Evolutionary conservation across 441 rosid species (phyloP), one percentile per base, ranked within the genome.

Genomic region (Populus hybrid): DNA sequence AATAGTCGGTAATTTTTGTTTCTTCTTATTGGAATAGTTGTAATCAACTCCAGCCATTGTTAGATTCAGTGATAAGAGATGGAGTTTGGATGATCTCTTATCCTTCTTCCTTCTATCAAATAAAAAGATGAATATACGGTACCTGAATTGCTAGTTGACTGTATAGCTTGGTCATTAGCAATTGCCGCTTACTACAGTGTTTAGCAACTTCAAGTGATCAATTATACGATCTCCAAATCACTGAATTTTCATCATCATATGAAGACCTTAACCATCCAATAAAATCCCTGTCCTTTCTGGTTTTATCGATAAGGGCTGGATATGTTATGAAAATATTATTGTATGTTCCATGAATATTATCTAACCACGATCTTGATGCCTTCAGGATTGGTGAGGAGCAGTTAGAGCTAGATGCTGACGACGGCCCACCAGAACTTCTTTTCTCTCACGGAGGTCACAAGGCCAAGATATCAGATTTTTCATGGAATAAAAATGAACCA

Each of bases 401-500:
- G 85, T 75, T 88, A 23, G 97, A 91, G 81, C 80, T 93, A 72
- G 97, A 94, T 83, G 95, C 91, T 1, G 94, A 93, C 61, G 98
- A 92, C 79, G 97, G 98, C 70, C 95, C 98, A 57, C 94, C 98
- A 0, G 99, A 93, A 85, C 91, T 93, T 57, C 92, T 93, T 1
- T 95, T 93, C 80, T 88, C 93, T 38, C 98, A 91, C 61, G 99
- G 97, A 63, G 98, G 99, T 61, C 99, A 95, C 85, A 91, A 87
- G 81, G 92, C 91, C 4, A 91, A 88, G 85, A 89, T 95, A 74
- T 89, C 95, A 9, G 98, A 95, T 76, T 93, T 94, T 80, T 86
- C 97, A 26, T 91, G 97, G 98, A 92, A 94, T 89, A 85, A 87
- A 66, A 88, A 86, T 70, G 91, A 89, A 84, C 91, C 93, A 1